Evolutionary conservation across 768 basidiomycete genomes (phyloP).

Genomic region (Lactifluus echinatus): DNA sequence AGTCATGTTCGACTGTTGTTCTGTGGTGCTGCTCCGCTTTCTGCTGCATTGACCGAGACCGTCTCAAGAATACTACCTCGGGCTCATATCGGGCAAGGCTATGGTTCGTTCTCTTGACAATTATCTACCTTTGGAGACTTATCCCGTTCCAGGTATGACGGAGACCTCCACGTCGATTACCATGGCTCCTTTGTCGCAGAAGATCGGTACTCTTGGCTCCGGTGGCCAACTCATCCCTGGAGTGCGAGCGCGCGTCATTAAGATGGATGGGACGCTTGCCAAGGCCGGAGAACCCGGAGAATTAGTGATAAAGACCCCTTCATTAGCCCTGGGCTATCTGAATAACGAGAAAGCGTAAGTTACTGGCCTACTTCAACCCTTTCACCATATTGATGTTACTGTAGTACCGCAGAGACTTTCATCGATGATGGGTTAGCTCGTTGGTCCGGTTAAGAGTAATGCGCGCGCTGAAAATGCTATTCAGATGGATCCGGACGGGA

Average conservation of each 20-base stretch:
- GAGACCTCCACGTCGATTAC: constrained; percentile 48
- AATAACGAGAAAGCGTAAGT: constrained; percentile 54
- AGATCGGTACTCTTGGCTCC: constrained; percentile 45
- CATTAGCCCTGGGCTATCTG: constrained; percentile 36
- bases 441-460: not conserved
- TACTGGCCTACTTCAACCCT: not conserved
- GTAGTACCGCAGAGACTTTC: constrained; percentile 61
- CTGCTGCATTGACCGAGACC: constrained; percentile 30
- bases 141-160: constrained; percentile 47
- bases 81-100: constrained; percentile 52
- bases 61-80: constrained; percentile 43
- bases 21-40: constrained; percentile 32
- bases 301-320: constrained; percentile 37
- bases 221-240: constrained; percentile 42
- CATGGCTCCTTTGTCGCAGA: constrained; percentile 40
- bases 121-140: not conserved
- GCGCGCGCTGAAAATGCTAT: not conserved
- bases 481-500: constrained; percentile 61
- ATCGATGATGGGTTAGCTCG: constrained; percentile 50
- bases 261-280: constrained; percentile 44
- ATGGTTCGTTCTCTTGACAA: constrained; percentile 31
- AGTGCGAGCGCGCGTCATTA: constrained; percentile 42
- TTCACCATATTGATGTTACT: not conserved
- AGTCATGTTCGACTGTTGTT: constrained; percentile 23
- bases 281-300: constrained; percentile 51